Conservation (phyloP, 1,139 yeast species). For the Blastobotrys petasosporus region DNA sequence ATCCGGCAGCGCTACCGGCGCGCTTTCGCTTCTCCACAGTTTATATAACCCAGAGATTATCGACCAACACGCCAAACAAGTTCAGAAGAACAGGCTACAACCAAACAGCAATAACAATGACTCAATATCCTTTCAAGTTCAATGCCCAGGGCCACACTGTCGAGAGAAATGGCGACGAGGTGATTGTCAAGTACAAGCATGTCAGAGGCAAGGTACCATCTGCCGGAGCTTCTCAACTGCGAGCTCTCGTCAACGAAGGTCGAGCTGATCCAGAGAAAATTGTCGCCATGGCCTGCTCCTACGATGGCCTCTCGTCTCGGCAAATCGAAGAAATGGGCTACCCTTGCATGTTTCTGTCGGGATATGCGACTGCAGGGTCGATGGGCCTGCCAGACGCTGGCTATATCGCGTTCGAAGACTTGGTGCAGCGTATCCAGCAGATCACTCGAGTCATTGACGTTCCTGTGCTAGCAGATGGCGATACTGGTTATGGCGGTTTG, state of each 20-base stretch:
- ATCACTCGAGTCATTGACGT: conserved; percentile 11
- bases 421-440: conserved; percentile 12
- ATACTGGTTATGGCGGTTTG: conserved; percentile 17
- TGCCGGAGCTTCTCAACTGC: conserved; percentile 12
- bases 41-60: too few relatives aligned
- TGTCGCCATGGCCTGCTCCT: conserved; percentile 16
- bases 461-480: conserved; percentile 17
- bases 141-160: conserved; percentile 2
- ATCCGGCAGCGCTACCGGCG: too few relatives aligned
- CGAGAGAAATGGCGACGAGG: conserved; percentile 2
- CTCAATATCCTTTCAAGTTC: conserved; percentile 11
- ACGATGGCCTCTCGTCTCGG: conserved; percentile 15
- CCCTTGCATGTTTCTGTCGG: conserved; percentile 15
- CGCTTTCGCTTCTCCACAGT: too few relatives aligned
- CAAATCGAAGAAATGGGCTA: conserved; percentile 16
- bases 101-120: neutral
- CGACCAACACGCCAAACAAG: too few relatives aligned
- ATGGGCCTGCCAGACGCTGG: conserved; percentile 17
- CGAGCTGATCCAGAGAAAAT: conserved; percentile 12
- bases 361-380: conserved; percentile 14
- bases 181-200: conserved; percentile 8
- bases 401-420: conserved; percentile 16
- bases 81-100: neutral
- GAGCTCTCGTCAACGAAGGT: conserved; percentile 14
- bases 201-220: conserved; percentile 9